Conservation (phyloP, 768 basidiomycete genomes). For the Nidularia sp. region DNA sequence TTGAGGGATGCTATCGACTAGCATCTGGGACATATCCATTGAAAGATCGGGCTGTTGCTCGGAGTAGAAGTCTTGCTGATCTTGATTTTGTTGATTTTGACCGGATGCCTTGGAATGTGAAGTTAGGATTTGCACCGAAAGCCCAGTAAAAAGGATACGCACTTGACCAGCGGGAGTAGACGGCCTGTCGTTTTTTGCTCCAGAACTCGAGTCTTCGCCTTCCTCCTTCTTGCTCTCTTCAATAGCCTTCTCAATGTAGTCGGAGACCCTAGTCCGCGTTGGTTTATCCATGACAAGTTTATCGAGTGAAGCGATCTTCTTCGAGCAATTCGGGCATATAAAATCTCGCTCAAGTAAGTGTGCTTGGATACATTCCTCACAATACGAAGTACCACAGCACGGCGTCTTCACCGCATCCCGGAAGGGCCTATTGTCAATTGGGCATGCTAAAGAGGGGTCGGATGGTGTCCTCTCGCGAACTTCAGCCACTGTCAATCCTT, state of each 20-base stretch:
- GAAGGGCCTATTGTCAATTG: slow-evolving; percentile 90
- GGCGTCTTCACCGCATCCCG: slow-evolving; percentile 94
- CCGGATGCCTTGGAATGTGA: slow-evolving; percentile 6
- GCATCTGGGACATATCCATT: slow-evolving; percentile 67
- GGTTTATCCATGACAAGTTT: slow-evolving; percentile 79
- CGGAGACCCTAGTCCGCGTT: slow-evolving; percentile 69
- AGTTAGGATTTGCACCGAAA: not conserved
- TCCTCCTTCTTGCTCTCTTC: slow-evolving; percentile 73
- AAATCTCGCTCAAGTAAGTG: slow-evolving; percentile 94
- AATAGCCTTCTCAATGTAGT: slow-evolving; percentile 79
- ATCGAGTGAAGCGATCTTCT: slow-evolving; percentile 86
- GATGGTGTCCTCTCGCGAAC: slow-evolving; percentile 81
- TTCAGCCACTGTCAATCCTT: slow-evolving; percentile 82
- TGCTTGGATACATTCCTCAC: slow-evolving; percentile 97
- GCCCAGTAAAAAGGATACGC: not conserved
- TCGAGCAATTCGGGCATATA: slow-evolving; percentile 84
- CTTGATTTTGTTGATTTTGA: slow-evolving; percentile 40
- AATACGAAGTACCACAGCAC: slow-evolving; percentile 87
- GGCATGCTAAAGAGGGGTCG: slow-evolving; percentile 78
- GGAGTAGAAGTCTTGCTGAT: slow-evolving; percentile 54
- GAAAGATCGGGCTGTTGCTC: slow-evolving; percentile 64
- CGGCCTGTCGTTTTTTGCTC: slow-evolving; percentile 11
- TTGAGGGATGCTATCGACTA: slow-evolving; percentile 73
- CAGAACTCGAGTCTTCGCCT: slow-evolving; percentile 33
- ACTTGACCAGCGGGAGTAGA: slow-evolving; percentile 33